Base-by-base conservation (phyloP, 1,139 yeast species). In the Diutina neorugosa region DNA sequence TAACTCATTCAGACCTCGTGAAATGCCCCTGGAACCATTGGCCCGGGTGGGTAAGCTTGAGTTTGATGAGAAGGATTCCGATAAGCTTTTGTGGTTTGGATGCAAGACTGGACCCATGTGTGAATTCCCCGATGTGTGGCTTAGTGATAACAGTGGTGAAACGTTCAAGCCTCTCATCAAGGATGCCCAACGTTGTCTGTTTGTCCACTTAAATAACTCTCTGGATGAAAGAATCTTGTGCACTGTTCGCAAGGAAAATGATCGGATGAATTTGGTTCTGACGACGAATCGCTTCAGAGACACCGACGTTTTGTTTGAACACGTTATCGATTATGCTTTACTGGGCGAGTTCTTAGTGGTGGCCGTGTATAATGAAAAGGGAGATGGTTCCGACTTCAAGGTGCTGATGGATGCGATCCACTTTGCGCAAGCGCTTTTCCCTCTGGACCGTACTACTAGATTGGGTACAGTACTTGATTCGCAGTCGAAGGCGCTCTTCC, bases 401-500 rank as follows among this genome's bases (percentile, higher is more conserved):
- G 91, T 89, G 0, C 84, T 97, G 0, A 77, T 82, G 43, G 96
- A 93, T 67, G 98, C 98, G n/a, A 59, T 60, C 5, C 75, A 71
- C 1, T 93, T 84, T 72, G 95, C 96, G 0, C 83, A 78, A 55
- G 95, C 95, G 0, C 74, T 77, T 54, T 85, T 90, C 67, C 98
- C 98, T 1, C 72, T 75, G 41, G 82, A 86, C 62, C 73, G 86
- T 60, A 68, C 74, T 34, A 81, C 84, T 59, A 86, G 84, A 59
- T 95, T 96, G 0, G 91, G 88, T 65, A 90, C 98, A 0, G 77
- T 93, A 23, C 72, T 93, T 53, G 94, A 89, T 49, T 82, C 95
- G 0, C 77, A 78, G 43, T 77, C 91, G 0, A 81, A 86, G 42
- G 80, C 96, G 0, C 73, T 93, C 6, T 86, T 91, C 66, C 66